Evolutionary conservation across 495 filamentous ascomycete species (phyloP), one percentile per base, ranked within the genome.

Genomic region (Aspergillus hancockii): DNA sequence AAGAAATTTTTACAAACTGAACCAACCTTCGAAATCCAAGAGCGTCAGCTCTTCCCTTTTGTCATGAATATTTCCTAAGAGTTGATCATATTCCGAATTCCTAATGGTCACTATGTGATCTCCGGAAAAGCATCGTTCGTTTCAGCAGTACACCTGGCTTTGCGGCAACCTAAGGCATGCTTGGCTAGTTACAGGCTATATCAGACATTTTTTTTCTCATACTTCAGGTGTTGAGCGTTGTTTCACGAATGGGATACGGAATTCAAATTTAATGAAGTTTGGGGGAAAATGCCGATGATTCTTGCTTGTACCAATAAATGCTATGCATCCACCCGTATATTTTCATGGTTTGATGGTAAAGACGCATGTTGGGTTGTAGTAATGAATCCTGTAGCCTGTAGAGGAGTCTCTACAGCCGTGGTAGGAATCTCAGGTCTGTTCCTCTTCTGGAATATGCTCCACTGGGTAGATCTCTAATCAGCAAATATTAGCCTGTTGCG

Each of bases 1-100:
- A 68, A 68, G 52, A 63, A 65, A 63, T 69, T 61, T 60, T 63
- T 63, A 49, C 28, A 31, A 57, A 47, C 28, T 34, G 18, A 32
- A 21, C 45, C 32, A 31, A 14, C 43, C 30, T 13, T 57, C 30
- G 22, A 30, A 31, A 43, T n/a, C 41, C 19, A 23, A 19, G 28
- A 10, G 23, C 51, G 32, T 19, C 34, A 18, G 30, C 32, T 31
- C 25, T 18, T 40, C 34, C 51, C 31, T 53, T 31, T 53, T 36
- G 51, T 53, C 38, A 47, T 47, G 43, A 47, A 47, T 12, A 47
- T 47, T 14, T 47, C 18, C 43, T 47, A 47, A 47, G 43, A 18
- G 21, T 47, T 47, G 43, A 47, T 47, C 19, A 23, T 47, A 47
- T 23, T 19, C 43, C 43, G 43, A 23, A 23, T 47, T 13, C 13